These are phyloP conservation scores for Moniliophthora roreri DNA, from an alignment of 1,284 basidiomycete genomes.

Conservation along the genomic window DNA sequence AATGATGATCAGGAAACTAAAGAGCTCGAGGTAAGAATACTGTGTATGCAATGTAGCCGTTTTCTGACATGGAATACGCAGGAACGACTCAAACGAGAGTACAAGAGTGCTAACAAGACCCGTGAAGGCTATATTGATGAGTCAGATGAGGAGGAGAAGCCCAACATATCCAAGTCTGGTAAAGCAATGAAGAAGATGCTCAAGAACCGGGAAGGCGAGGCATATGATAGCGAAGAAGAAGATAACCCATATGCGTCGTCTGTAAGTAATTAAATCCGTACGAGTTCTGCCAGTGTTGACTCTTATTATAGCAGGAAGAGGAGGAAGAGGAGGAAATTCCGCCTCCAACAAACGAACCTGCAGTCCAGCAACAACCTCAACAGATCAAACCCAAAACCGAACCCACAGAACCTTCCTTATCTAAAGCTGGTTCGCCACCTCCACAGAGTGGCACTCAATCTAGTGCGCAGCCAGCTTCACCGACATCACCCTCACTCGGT, in stretches of 20 bases:
- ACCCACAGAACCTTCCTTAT: conserved; percentile 35
- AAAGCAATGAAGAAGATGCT: conserved; percentile 80
- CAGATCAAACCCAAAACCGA: conserved; percentile 30
- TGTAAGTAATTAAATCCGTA: conserved; percentile 38
- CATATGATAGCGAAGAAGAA: conserved; percentile 81
- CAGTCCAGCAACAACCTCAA: conserved; percentile 49
- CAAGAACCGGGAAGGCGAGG: conserved; percentile 69
- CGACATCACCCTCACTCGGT: conserved; percentile 56
- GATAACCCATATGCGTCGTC: conserved; percentile 79
- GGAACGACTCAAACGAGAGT: conserved; percentile 85
- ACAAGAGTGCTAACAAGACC: conserved; percentile 73
- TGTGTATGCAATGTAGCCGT: background rate
- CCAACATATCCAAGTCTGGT: conserved; percentile 63
- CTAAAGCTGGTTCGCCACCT: conserved; percentile 19
- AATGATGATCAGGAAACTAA: conserved; percentile 84
- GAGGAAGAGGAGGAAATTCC: conserved; percentile 64
- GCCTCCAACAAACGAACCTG: conserved; percentile 50
- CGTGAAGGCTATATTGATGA: conserved; percentile 70
- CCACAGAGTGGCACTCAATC: conserved; percentile 23
- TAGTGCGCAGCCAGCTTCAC: conserved; percentile 42
- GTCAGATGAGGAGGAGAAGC: conserved; percentile 63
- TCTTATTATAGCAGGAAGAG: conserved; percentile 54
- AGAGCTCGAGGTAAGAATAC: conserved; percentile 69
- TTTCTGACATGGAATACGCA: conserved; percentile 26
- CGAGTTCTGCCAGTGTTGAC: conserved; percentile 7